Base-by-base conservation (phyloP, 495 filamentous ascomycete species). In the Astrocystis sublimbata region DNA sequence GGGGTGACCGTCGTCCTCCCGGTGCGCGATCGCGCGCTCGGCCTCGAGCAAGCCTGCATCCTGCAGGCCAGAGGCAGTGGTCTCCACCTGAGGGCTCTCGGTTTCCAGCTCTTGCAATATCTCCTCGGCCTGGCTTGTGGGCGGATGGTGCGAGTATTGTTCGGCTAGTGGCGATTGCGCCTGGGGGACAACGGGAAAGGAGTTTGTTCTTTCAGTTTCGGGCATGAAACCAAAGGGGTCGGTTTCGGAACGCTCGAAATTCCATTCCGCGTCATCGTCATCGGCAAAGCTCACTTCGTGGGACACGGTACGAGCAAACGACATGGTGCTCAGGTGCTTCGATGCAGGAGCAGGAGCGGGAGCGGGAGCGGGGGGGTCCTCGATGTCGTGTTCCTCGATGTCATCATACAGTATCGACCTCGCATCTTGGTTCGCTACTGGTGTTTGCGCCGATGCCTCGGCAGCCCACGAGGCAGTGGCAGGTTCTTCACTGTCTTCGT, bases 161-260 rank as follows among this genome's bases (percentile, higher is more conserved):
- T 70, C 60, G 4, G 66, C 55, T 43, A 63, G 60, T 40, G 60
- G 55, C 30, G 72, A 49, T 41, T 73, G 71, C 0, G 73, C 38
- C 13, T 79, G 78, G 28, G 81, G 78, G 1, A 87, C 79, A 13
- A 70, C 73, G 9, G 87, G 87, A 62, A 89, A 89, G 0, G 86
- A 88, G 68, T 89, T 87, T 43, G 85, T 82, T 51, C 85, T 78
- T 31, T 83, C 79, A 54, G 66, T 78, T 12, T 78, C 70, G 10
- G 78, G 71, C 74, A 87, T 80, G 45, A 80, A 78, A 58, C 80
- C 81, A 71, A 85, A 86, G 13, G 81, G 80, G 60, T 86, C 79
- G 5, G 81, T 78, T 40, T 79, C 78, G 23, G 76, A 75, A 45
- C 77, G 73, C 10, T 81, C 73, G 0, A 80, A 56, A 60, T 73